These are phyloP conservation scores for Solanum pinnatisectum DNA, from an alignment of 257 asterid species.

Conservation along the genomic window DNA sequence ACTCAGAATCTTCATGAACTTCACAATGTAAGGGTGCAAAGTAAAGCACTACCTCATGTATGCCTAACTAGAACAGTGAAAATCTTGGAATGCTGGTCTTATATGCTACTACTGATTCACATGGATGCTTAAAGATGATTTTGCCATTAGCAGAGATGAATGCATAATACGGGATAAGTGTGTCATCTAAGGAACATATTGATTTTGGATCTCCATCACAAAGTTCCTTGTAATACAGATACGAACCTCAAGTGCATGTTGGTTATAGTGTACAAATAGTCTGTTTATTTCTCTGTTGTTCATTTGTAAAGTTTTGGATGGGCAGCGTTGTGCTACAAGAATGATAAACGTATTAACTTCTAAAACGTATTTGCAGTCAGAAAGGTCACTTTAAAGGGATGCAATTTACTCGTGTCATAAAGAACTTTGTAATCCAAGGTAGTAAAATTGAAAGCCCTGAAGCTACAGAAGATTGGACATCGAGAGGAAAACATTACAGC, in stretches of 20 bases:
- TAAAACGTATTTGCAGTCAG: constrained; percentile 42
- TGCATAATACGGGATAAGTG: not conserved
- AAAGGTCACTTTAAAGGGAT: constrained; percentile 69
- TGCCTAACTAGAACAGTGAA: not conserved
- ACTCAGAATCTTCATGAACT: no score
- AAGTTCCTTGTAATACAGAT: not conserved
- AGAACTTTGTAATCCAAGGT: constrained; percentile 86
- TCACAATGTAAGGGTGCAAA: no score
- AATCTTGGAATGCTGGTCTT: not conserved
- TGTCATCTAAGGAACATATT: not conserved
- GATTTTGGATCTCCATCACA: not conserved
- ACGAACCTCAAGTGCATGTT: not conserved
- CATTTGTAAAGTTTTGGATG: not conserved
- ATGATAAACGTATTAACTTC: not conserved
- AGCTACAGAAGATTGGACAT: constrained; percentile 79
- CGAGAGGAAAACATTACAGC: constrained; percentile 72
- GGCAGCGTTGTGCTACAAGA: not conserved
- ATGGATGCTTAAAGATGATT: not conserved
- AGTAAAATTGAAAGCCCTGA: constrained; percentile 60
- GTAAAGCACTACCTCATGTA: no score
- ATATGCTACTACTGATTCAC: not conserved
- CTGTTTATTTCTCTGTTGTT: not conserved
- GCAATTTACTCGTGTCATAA: constrained; percentile 74
- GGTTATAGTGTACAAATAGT: not conserved
- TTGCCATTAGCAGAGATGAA: not conserved